phyloP scores from a whole-genome alignment of 169 alveolate genomes.

The Toxoplasma gondii region DNA sequence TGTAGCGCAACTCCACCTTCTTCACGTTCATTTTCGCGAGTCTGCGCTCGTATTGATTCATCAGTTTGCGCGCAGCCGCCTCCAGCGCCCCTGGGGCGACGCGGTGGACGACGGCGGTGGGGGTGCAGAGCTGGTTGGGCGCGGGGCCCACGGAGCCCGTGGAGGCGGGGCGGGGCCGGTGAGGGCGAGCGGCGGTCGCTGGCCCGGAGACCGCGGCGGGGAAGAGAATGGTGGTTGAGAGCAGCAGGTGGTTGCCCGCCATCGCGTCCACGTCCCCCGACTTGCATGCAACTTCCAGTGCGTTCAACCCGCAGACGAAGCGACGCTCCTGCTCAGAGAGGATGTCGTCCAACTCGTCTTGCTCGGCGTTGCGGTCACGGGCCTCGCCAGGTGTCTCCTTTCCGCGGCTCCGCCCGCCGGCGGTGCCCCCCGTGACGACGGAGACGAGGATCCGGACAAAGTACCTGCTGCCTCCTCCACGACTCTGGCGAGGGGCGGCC shows the following conservation, averaged over 20 bases:
- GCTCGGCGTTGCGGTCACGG: neutral
- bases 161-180: neutral
- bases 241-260: slow-evolving; percentile 54
- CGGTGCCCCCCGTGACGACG: neutral
- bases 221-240: slow-evolving; percentile 21
- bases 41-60: slow-evolving; percentile 66
- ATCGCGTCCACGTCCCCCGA: slow-evolving; percentile 38
- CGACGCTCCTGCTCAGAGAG: slow-evolving; percentile 39
- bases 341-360: neutral
- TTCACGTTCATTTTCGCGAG: slow-evolving; percentile 68
- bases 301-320: slow-evolving; percentile 45
- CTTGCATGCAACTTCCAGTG: slow-evolving; percentile 25
- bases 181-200: neutral
- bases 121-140: neutral
- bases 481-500: neutral
- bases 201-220: neutral
- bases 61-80: slow-evolving; percentile 71
- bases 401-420: neutral
- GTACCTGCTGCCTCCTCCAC: slow-evolving; percentile 28
- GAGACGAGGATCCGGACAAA: slow-evolving; percentile 26
- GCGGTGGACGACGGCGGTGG: slow-evolving; percentile 13
- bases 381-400: neutral
- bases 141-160: neutral
- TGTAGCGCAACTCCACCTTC: slow-evolving; percentile 68
- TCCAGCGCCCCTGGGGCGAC: slow-evolving; percentile 63